Base-by-base conservation (phyloP, 31 red algal genomes). In the Endocladia muricata region DNA sequence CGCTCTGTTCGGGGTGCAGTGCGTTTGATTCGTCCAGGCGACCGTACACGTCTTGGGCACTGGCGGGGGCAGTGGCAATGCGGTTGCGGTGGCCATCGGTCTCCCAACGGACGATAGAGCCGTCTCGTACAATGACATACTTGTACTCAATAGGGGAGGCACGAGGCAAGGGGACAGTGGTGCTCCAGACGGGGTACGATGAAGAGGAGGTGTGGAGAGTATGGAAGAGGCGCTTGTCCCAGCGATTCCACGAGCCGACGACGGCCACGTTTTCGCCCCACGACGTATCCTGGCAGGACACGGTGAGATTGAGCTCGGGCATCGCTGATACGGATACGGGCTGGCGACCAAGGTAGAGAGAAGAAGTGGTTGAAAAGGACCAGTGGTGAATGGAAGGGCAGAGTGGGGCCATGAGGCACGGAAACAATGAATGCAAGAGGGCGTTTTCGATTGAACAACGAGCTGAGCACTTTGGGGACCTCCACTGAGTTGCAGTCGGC, bases 211-310 rank as follows among this genome's bases (percentile, higher is more conserved):
- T 86, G 17, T 28, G 1, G 35, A 86, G 62, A 36, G 41, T 78
- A 11, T 59, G 70, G 28, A 78, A 70, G 33, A 61, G 34, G 8
- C 40, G 44, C 34, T 72, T 82, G 48, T 66, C 72, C 83, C 83
- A 86, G 13, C 32, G 42, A 57, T 78, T 86, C 63, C 70, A 86
- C 2, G 83, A 86, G 34, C 83, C 83, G 41, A 77, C 37, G 29
- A 78, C 73, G 38, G 83, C 83, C n/a, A 86, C 83, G 15, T 60
- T 33, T 55, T 86, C 72, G 17, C 83, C 83, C 48, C 60, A 78
- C 7, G 29, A 22, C 2, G 83, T 86, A 23, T 3, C 41, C 21
- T 70, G 52, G 47, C 83, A 86, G 9, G 51, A 60, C 30, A 57
- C 72, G 34, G 19, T 22, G 7, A 72, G 34, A 11, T 72, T n/a